Evolutionary conservation across 106 monocot species (phyloP), one percentile per base, ranked within the genome.

Genomic region (Iris macrosiphon): DNA sequence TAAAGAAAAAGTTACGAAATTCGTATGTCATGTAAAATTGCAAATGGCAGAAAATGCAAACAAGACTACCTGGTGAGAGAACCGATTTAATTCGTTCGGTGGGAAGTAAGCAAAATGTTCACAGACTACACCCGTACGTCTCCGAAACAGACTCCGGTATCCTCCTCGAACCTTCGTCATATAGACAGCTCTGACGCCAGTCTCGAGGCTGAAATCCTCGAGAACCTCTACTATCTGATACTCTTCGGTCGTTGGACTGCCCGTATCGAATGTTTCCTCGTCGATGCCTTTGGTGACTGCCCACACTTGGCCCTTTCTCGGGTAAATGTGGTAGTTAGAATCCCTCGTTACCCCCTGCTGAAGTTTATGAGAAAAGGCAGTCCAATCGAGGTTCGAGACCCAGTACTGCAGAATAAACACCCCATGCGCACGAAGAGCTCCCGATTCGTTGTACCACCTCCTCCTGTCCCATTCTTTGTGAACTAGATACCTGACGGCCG

Each of bases 221-320:
- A 40, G 37, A 57, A 40, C 26, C 57, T 57, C 57, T 12, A 57
- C 40, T 40, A 57, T 40, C 26, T 57, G 57, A 57, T 57, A 57
- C 18, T 57, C 40, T 37, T 40, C 23, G 39, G 40, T 40, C 23
- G 30, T 57, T 12, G 57, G 57, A 25, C 55, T 4, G 38, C 23
- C 39, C 21, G 11, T 34, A 35, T 35, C 23, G 22, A 24, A 37
- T 25, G 40, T 40, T 3, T 25, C 8, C 1, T 23, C 23, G 4
- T 1, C 7, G 14, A 24, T 2, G 40, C 12, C 4, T 26, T 57
- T 40, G 7, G 40, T 15, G n/a, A 57, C 26, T 7, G 57, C 57
- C 57, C 57, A 57, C 24, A 57, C 57, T 40, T 57, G 30, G 6
- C 57, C 57, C 26, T 40, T 57, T 40, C 40, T 57, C 8, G 57